Conservation (phyloP, 257 asterid genomes). For the Nemophila menziesii region DNA sequence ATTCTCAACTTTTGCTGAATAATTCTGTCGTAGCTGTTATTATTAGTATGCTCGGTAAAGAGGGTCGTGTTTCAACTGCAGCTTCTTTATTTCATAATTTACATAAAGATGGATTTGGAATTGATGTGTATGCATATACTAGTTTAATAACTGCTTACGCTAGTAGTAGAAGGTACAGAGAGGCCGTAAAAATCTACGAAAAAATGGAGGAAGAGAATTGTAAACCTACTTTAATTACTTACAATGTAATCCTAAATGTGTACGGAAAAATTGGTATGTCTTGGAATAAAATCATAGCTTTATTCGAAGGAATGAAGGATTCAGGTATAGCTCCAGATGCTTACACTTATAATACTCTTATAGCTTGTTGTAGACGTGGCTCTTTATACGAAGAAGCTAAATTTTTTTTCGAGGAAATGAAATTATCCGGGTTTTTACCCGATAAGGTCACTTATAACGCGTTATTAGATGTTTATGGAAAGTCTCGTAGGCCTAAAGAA, state of each 20-base stretch:
- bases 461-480: conserved; percentile 78
- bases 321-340: conserved; percentile 63
- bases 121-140: conserved; percentile 82
- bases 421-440: conserved; percentile 50
- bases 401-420: conserved; percentile 71
- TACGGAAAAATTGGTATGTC: conserved; percentile 98
- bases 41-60: conserved; percentile 63
- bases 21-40: conserved; percentile 69
- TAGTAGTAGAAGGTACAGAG: conserved; percentile 56
- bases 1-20: conserved; percentile 29
- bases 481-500: conserved; percentile 70
- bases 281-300: conserved; percentile 51
- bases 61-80: conserved; percentile 48
- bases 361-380: conserved; percentile 74
- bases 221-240: conserved; percentile 69
- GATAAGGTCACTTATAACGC: conserved; percentile 91
- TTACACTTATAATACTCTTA: conserved; percentile 81
- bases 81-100: conserved; percentile 52
- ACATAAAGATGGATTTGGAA: conserved; percentile 45
- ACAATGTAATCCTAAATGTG: conserved; percentile 75
- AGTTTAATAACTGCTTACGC: conserved; percentile 54
- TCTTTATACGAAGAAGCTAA: conserved; percentile 77
- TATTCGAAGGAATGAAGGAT: conserved; percentile 61
- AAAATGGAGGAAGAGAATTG: conserved; percentile 93
- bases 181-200: conserved; percentile 62